phyloP scores from a whole-genome alignment of 164 flowering plant genomes.

The Vitis amurensis region DNA sequence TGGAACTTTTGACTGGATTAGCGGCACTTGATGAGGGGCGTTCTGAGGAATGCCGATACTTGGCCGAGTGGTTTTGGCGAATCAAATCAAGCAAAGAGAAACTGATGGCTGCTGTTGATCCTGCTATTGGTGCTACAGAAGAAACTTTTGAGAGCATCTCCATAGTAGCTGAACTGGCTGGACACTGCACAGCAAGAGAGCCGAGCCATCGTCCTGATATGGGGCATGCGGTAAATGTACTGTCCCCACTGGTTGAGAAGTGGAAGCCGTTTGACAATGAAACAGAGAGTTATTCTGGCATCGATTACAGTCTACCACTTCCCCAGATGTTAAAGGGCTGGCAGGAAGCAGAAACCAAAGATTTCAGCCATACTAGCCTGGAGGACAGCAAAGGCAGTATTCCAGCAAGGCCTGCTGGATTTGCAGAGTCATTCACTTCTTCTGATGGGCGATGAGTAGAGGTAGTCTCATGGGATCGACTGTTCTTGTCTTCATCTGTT shows the following conservation, averaged over 20 bases:
- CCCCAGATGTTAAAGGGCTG: conserved; percentile 67
- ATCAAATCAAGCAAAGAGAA: conserved; percentile 57
- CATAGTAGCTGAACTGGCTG: conserved; percentile 70
- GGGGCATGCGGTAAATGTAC: conserved; percentile 77
- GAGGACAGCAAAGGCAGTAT: conserved; percentile 74
- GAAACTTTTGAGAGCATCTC: conserved; percentile 55
- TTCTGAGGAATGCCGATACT: conserved; percentile 70
- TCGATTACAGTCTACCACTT: conserved; percentile 60
- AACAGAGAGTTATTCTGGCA: conserved; percentile 46
- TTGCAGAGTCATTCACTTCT: conserved; percentile 72
- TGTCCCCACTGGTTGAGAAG: conserved; percentile 59
- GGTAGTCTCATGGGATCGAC: background rate
- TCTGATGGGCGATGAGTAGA: conserved; percentile 46
- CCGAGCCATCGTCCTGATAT: conserved; percentile 79
- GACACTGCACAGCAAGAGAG: conserved; percentile 85
- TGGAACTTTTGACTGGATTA: conserved; percentile 81
- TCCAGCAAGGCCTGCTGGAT: conserved; percentile 67
- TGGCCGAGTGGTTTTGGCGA: conserved; percentile 73
- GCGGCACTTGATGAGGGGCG: conserved; percentile 73
- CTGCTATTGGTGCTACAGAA: conserved; percentile 47
- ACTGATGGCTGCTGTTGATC: conserved; percentile 59
- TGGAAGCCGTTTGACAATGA: conserved; percentile 69
- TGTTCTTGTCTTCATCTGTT: no score
- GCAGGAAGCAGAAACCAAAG: conserved; percentile 61
- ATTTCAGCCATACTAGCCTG: conserved; percentile 26